Conservation (phyloP, 805 yeast genomes). For the Saccharomycopsis amapae region DNA sequence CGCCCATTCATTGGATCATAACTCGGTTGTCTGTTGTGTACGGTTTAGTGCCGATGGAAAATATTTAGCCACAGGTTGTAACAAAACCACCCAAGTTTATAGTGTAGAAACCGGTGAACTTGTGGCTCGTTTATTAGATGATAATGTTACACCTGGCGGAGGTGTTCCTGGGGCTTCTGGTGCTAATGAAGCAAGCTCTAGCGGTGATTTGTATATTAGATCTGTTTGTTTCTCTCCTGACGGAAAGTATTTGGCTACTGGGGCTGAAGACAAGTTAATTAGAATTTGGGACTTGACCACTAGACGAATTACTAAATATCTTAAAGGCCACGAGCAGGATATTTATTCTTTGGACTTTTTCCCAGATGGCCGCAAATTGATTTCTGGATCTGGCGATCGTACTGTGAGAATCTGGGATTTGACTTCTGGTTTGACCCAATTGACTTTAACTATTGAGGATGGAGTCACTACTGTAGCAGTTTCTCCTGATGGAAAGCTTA, state of each 20-base stretch:
- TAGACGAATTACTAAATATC: conserved; percentile 73
- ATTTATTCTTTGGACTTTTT: conserved; percentile 92
- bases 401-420: conserved; percentile 96
- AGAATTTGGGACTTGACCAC: conserved; percentile 94
- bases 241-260: conserved; percentile 62
- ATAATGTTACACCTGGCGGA: conserved; percentile 41
- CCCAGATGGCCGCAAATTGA: conserved; percentile 88
- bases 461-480: conserved; percentile 98
- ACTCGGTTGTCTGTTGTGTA: conserved; percentile 95
- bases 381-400: conserved; percentile 94
- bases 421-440: conserved; percentile 78
- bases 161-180: conserved; percentile 18
- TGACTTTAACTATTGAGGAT: conserved; percentile 87
- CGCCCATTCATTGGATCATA: conserved; percentile 84
- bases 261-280: conserved; percentile 83
- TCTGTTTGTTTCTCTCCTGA: conserved; percentile 96
- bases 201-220: conserved; percentile 82
- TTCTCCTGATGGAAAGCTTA: conserved; percentile 87
- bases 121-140: conserved; percentile 81
- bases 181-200: conserved; percentile 26
- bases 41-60: conserved; percentile 88
- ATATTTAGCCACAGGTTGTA: conserved; percentile 93
- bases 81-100: conserved; percentile 90
- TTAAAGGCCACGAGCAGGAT: conserved; percentile 96
- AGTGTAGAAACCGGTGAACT: conserved; percentile 87